These are phyloP conservation scores for Annulohypoxylon moriforme DNA, from an alignment of 495 filamentous ascomycete species.

Conservation along the genomic window DNA sequence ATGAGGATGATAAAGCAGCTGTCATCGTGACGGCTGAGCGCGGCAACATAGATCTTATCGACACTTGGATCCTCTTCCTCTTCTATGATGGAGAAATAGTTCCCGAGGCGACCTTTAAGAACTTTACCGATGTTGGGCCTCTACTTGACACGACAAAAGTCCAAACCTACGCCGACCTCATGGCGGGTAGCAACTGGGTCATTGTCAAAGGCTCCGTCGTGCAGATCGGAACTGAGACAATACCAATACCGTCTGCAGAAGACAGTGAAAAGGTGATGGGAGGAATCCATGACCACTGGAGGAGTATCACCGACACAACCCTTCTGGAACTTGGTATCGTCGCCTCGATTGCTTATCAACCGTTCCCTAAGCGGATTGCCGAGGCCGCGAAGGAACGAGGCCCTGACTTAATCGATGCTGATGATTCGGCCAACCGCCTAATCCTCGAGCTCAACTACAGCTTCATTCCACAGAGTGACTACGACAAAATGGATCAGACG, in stretches of 20 bases:
- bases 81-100: conserved; percentile 70
- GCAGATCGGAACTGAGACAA: conserved; percentile 65
- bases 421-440: conserved; percentile 62
- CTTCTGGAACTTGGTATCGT: conserved; percentile 57
- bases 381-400: conserved; percentile 59
- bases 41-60: conserved; percentile 55
- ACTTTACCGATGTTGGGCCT: conserved; percentile 58
- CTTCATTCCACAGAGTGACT: conserved; percentile 52
- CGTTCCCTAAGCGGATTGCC: conserved; percentile 61
- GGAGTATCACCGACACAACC: conserved; percentile 51
- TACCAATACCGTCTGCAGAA: conserved; percentile 55
- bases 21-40: conserved; percentile 67
- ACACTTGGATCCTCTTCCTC: conserved; percentile 70
- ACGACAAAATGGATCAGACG: conserved; percentile 59
- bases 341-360: conserved; percentile 65
- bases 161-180: conserved; percentile 44
- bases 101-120: conserved; percentile 64
- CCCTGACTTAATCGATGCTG: conserved; percentile 63
- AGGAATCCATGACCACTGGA: conserved; percentile 62
- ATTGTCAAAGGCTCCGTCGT: conserved; percentile 46
- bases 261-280: conserved; percentile 58
- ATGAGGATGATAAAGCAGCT: conserved; percentile 62
- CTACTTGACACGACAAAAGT: conserved; percentile 39
- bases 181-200: conserved; percentile 48
- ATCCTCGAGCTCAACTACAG: conserved; percentile 66